Conservation (phyloP, 768 basidiomycete species). For the Leccinum subgranulosum region DNA sequence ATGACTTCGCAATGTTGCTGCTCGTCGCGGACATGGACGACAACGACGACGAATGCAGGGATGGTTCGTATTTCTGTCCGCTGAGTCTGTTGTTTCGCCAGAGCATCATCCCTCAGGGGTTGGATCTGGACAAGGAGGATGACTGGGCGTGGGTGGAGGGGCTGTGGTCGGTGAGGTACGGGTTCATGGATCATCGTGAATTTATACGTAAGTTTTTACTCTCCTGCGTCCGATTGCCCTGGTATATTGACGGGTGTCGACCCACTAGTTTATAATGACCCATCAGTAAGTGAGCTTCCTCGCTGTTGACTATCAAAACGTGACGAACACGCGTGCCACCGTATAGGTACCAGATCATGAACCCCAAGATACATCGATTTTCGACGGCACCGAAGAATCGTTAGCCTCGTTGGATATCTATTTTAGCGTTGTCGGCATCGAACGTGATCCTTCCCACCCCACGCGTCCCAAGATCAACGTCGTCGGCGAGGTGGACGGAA, state of each 20-base stretch:
- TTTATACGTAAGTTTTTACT: slow-evolving; percentile 48
- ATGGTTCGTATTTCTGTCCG: slow-evolving; percentile 33
- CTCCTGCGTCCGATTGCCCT: background rate
- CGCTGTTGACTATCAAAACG: background rate
- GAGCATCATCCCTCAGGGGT: slow-evolving; percentile 39
- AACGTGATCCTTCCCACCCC: slow-evolving; percentile 46
- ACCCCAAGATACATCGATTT: slow-evolving; percentile 42
- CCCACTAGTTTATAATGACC: slow-evolving; percentile 48
- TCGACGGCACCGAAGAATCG: slow-evolving; percentile 51
- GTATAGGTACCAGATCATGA: slow-evolving; percentile 28
- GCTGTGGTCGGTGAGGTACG: slow-evolving; percentile 60
- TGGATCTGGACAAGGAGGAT: slow-evolving; percentile 30
- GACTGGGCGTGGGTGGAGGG: slow-evolving; percentile 48
- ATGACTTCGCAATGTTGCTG: slow-evolving; percentile 53
- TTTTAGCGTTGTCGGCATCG: slow-evolving; percentile 40
- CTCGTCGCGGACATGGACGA: slow-evolving; percentile 33
- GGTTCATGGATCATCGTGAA: slow-evolving; percentile 66
- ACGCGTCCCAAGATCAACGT: slow-evolving; percentile 53
- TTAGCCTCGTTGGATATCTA: slow-evolving; percentile 48
- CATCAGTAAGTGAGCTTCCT: slow-evolving; percentile 20
- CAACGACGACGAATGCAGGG: slow-evolving; percentile 25
- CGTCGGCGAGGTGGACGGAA: slow-evolving; percentile 47
- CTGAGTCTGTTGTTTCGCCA: slow-evolving; percentile 56
- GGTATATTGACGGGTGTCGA: slow-evolving; percentile 3
- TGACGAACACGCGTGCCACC: slow-evolving; percentile 1